Base-by-base conservation (phyloP, 225 moss, liverwort and hornwort species). In the Lunularia cruciata region DNA sequence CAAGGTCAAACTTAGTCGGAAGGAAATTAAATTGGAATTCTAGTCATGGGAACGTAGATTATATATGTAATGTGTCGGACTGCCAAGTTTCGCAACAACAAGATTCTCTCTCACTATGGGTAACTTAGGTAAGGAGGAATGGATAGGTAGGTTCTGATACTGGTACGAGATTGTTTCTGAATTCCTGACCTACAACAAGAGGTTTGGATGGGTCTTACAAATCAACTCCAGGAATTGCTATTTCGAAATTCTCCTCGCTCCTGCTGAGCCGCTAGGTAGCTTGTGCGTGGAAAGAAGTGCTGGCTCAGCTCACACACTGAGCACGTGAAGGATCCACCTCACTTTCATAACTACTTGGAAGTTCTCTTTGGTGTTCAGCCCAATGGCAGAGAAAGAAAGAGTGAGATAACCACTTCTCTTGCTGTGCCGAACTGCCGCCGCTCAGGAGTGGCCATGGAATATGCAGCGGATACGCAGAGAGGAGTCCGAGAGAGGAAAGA, bases 381-480 rank as follows among this genome's bases (percentile, higher is more conserved):
- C 58, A 58, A 15, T 18, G 18, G n/a, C 32, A 52, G 23, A 52
- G 52, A 52, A 52, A 43, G 43, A 43, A 20, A 59, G 59, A 36
- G 36, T 5, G 35, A 59, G 18, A 35, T 22, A 19, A 59, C 59
- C 36, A 59, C 34, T 59, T 3, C 35, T 18, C 63, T 43, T 23
- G 23, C 42, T 26, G 63, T 63, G 27, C 63, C 63, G 63, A 63
- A 43, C 63, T 63, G 63, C 63, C 63, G 63, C 63, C 43, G 63
- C 63, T 23, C 10, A 11, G 39, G 26, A 61, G 61, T 26, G 39
- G 43, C n/a, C 13, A 59, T 3, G 32, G 33, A 32, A 58, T 58
- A 58, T 58, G 59, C 35, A 59, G 59, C 35, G 35, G 32, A 59
- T 59, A 59, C 34, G 57, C 30, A 30, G 20, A 57, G 15, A 16